Conservation (phyloP, 2,329 filamentous ascomycete genomes). For the Achaetomium macrosporum region DNA sequence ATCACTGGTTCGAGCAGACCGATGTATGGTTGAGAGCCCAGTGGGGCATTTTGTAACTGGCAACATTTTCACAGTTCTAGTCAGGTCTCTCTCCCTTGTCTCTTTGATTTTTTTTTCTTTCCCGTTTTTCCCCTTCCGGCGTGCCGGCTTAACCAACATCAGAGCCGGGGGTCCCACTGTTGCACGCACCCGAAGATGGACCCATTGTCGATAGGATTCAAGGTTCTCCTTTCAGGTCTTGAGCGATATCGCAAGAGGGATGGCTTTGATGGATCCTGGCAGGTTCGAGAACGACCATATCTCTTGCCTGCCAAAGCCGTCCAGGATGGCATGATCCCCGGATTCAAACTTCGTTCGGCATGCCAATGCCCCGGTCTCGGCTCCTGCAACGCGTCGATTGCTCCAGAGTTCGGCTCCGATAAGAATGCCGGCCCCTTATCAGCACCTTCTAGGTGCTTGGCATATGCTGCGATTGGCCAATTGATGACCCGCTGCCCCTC, state of each 20-base stretch:
- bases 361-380: slow-evolving; percentile 3
- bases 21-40: too few relatives aligned
- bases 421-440: slow-evolving; percentile 7
- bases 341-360: background rate
- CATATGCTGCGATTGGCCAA: slow-evolving; percentile 19
- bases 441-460: background rate
- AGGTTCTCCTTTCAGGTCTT: background rate
- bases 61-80: too few relatives aligned
- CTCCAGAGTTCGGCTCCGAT: slow-evolving; percentile 6
- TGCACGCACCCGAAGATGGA: too few relatives aligned
- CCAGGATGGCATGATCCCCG: slow-evolving; percentile 1
- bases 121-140: too few relatives aligned
- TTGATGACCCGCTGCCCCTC: slow-evolving; percentile 6
- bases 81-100: background rate
- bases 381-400: background rate
- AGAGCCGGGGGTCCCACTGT: too few relatives aligned
- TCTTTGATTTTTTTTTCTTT: background rate
- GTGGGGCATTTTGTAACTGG: too few relatives aligned
- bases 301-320: background rate
- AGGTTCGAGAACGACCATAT: background rate
- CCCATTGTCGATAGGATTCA: too few relatives aligned
- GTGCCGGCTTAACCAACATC: too few relatives aligned
- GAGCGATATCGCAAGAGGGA: slow-evolving; percentile 1
- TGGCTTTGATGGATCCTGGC: background rate
- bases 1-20: too few relatives aligned